Evolutionary conservation across 768 basidiomycete genomes (phyloP).

Genomic region (Russula olivacea): DNA sequence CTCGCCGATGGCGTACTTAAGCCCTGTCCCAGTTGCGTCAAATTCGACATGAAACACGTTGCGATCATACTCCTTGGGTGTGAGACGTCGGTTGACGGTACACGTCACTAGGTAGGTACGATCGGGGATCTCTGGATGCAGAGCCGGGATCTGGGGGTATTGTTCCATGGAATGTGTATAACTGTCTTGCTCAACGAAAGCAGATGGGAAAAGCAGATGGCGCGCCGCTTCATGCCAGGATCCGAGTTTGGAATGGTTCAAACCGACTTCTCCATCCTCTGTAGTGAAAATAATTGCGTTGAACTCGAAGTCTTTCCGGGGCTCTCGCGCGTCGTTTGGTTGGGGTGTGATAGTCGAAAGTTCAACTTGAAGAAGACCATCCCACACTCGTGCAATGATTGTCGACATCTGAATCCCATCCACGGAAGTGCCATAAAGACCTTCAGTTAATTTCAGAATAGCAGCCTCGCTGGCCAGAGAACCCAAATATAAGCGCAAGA

Average conservation of each 20-base stretch:
- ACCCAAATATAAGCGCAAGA: slow-evolving; percentile 80
- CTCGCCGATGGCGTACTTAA: slow-evolving; percentile 94
- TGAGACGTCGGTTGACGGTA: slow-evolving; percentile 89
- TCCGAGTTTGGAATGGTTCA: slow-evolving; percentile 53
- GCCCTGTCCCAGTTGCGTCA: slow-evolving; percentile 82
- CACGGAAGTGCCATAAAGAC: slow-evolving; percentile 41
- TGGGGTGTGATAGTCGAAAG: slow-evolving; percentile 27
- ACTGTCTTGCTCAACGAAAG: slow-evolving; percentile 53
- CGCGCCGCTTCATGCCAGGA: slow-evolving; percentile 86
- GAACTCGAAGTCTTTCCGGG: slow-evolving; percentile 56
- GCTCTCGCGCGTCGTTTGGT: slow-evolving; percentile 23
- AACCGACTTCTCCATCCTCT: slow-evolving; percentile 49
- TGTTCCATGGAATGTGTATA: slow-evolving; percentile 35
- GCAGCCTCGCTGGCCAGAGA: slow-evolving; percentile 48
- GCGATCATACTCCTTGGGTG: slow-evolving; percentile 92
- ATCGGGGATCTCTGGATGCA: slow-evolving; percentile 84
- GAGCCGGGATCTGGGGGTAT: slow-evolving; percentile 54
- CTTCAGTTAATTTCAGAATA: slow-evolving; percentile 47
- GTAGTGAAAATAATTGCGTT: slow-evolving; percentile 72
- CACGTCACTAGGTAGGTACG: slow-evolving; percentile 92
- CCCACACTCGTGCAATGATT: slow-evolving; percentile 58
- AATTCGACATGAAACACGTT: slow-evolving; percentile 99
- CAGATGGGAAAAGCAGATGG: slow-evolving; percentile 81
- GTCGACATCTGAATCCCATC: slow-evolving; percentile 46
- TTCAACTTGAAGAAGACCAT: slow-evolving; percentile 51